Base-by-base conservation (phyloP, 805 yeast species). In the Komagataella pseudopastoris region DNA sequence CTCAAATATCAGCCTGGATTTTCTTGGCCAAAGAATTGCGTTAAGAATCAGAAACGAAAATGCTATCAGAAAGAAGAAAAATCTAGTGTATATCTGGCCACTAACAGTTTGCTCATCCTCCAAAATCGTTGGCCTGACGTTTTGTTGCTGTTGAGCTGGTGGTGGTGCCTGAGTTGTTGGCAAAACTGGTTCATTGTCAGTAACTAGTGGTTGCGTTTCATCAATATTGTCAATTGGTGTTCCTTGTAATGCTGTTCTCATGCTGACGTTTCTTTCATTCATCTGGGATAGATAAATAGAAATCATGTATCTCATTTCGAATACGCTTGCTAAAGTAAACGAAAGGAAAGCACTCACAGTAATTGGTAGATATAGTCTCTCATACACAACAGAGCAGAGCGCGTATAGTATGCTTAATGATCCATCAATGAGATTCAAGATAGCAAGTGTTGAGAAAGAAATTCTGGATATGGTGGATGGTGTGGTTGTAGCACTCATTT, bases 381-480 rank as follows among this genome's bases (percentile, higher is more conserved):
- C 75, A 43, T 75, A 60, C 6, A 83, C 62, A 24, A 78, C 72
- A 1, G 88, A 76, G 45, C 80, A 67, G 44, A 85, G 71, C 52
- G 87, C 67, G 48, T 82, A 77, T 39, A 81, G 60, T 65, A 86
- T 71, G 14, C 88, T 78, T 18, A 83, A 59, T 1, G 85, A 70
- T 1, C 91, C 87, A 64, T 89, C 96, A 8, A 78, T 75, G 47
- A 81, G 57, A 53, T 81, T 74, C 66, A 86, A 79, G 55, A 80
- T 71, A 6, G 82, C 77, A 30, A 88, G 68, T 3, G 89, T 68
- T 72, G 79, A 80, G 50, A 85, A 78, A 6, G 95, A 83, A 6
- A 90, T 75, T 50, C 83, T 76, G 3, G 90, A 80, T 30, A 86
- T 74, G 4, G 85, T 80, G 0, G 96, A 87, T 1, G 96, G 96